A percentile compares a stretch with the other conserved stretches of the same genome.
These are phyloP conservation scores for Leishmania gerbilli DNA, from an alignment of 208 protist genomes.

Conservation along the genomic window DNA sequence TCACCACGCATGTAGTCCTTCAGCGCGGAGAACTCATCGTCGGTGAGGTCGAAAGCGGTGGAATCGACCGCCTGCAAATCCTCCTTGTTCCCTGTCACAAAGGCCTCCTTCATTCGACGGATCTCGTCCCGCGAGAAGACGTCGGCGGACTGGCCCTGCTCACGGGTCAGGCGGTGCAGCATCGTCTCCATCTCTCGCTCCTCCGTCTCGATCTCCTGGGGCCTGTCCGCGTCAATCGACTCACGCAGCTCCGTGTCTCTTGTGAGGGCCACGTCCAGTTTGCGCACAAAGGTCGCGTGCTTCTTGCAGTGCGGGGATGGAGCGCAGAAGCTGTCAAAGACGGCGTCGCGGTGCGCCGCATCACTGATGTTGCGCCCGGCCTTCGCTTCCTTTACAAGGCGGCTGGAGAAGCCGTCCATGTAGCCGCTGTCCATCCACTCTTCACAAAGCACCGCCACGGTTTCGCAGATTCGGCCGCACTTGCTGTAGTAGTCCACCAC, in stretches of 20 bases:
- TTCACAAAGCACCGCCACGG: constrained; percentile 58
- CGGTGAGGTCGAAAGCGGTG: constrained; percentile 43
- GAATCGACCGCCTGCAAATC: constrained; percentile 56
- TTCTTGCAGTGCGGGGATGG: constrained; percentile 21
- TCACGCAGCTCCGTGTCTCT: not conserved
- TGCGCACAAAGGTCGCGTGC: constrained; percentile 1
- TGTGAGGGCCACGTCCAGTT: constrained; percentile 20
- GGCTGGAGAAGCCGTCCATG: constrained; percentile 38
- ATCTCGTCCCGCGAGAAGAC: constrained; percentile 78
- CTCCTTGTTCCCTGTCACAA: constrained; percentile 54
- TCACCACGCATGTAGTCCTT: constrained; percentile 22
- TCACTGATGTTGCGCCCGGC: constrained; percentile 9
- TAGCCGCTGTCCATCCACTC: constrained; percentile 42
- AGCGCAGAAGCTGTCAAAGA: constrained; percentile 18
- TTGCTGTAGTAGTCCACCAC: constrained; percentile 38
- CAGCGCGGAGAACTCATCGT: constrained; percentile 62
- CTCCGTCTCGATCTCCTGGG: constrained; percentile 45
- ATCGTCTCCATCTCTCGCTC: constrained; percentile 75
- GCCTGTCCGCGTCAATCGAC: constrained; percentile 18
- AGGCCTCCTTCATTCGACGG: constrained; percentile 45
- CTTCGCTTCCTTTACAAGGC: constrained; percentile 26
- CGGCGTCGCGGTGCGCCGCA: not conserved
- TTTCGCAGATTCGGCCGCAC: constrained; percentile 74
- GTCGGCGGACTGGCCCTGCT: constrained; percentile 47
- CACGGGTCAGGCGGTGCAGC: constrained; percentile 60